Evolutionary conservation across 140 eudicot species (phyloP).

Genomic region (Flaveria floridana): DNA sequence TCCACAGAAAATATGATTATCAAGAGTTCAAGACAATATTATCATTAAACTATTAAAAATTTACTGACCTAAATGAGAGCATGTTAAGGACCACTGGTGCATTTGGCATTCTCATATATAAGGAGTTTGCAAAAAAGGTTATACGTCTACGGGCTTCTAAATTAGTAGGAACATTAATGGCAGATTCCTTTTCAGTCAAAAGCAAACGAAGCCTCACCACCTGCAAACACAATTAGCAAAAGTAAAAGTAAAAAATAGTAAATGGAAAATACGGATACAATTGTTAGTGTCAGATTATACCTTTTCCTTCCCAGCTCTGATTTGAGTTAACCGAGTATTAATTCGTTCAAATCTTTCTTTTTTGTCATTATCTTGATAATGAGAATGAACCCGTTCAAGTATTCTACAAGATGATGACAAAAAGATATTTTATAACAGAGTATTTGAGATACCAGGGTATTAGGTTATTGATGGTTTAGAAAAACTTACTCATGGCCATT

Average conservation of each 20-base stretch:
- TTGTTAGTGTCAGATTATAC: slow-evolving; percentile 37
- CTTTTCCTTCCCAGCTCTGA: slow-evolving; percentile 84
- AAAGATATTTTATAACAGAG: slow-evolving; percentile 2
- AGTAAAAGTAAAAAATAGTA: neutral
- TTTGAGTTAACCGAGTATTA: slow-evolving; percentile 44
- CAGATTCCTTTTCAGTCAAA: slow-evolving; percentile 91
- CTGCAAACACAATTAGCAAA: slow-evolving; percentile 38
- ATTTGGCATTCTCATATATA: slow-evolving; percentile 88
- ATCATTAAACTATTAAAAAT: neutral
- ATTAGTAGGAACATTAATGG: slow-evolving; percentile 90
- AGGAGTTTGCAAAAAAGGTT: slow-evolving; percentile 92
- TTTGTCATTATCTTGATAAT: slow-evolving; percentile 41
- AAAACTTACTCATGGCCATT: slow-evolving; percentile 78
- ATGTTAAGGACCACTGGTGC: slow-evolving; percentile 97
- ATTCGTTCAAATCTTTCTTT: slow-evolving; percentile 81
- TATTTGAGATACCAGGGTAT: slow-evolving; percentile 4
- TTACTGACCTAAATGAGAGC: slow-evolving; percentile 94
- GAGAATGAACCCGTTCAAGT: slow-evolving; percentile 48
- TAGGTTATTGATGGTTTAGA: neutral
- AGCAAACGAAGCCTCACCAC: slow-evolving; percentile 90
- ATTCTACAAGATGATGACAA: slow-evolving; percentile 42
- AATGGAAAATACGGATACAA: slow-evolving; percentile 16
- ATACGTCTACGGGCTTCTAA: slow-evolving; percentile 96
- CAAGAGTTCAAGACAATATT: neutral
- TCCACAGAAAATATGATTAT: neutral